Base-by-base conservation (phyloP, 495 filamentous ascomycete species). In the Neurospora sp. region DNA sequence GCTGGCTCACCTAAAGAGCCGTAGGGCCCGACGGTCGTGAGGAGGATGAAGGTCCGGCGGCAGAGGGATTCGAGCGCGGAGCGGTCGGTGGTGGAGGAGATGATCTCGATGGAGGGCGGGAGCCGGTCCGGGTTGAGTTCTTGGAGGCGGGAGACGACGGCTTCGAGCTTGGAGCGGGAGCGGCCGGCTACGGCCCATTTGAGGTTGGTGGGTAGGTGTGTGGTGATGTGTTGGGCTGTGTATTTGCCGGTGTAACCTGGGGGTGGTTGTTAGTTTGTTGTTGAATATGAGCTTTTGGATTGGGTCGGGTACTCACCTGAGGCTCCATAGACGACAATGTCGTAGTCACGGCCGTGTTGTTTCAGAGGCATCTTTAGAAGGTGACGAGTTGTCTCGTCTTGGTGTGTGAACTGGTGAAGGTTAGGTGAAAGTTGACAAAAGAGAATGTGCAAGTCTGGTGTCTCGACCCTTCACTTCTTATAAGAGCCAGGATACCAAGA, bases 101-200 rank as follows among this genome's bases (percentile, higher is more conserved):
- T 87, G 72, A 92, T 87, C 37, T 89, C 87, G 76, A 61, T 61
- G 27, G 53, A 61, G 27, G 93, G 93, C 39, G 88, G 86, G 68
- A 82, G 71, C 37, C 94, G 89, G 81, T 96, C 91, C 4, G 88
- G 83, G 80, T 93, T 93, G 59, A 93, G 79, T 18, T 78, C 72
- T 73, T 89, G 88, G 77, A 92, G 86, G 71, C 91, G 87, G 74
- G 88, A 81, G n/a, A 88, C 87, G 35, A 97, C 81, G 27, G 82
- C 77, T 74, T 91, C 86, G 14, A 98, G 86, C 80, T 96, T 98
- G 61, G 82, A 79, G 35, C 83, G 81, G 9, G 93, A 94, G 38
- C 95, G 91, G 20, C 95, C 95, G 10, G 94, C 93, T 68, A 97
- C 83, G 35, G 94, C 95, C 95, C 95, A 98, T 84, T 89, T 94